Evolutionary conservation across 192 early-diverging fungal genomes (phyloP).

Genomic region (Entomortierella lignicola): DNA sequence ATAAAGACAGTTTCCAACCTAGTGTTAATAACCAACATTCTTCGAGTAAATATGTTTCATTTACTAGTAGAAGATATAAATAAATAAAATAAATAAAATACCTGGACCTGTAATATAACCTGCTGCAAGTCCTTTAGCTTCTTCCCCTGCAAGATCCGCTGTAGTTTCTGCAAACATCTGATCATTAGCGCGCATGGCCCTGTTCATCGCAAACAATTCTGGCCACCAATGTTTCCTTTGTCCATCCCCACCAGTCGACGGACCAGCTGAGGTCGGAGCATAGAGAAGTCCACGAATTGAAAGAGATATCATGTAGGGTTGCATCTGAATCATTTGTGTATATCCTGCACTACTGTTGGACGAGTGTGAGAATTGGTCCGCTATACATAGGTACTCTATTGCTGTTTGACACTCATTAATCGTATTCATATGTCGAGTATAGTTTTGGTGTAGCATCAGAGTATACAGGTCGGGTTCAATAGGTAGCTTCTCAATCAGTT

Average conservation of each 20-base stretch:
- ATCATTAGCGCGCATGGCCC: conserved; percentile 23
- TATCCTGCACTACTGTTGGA: conserved; percentile 7
- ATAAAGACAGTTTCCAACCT: background rate
- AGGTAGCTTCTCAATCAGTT: conserved; percentile 62
- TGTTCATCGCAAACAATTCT: conserved; percentile 36
- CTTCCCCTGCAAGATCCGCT: conserved; percentile 21
- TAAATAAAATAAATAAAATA: background rate
- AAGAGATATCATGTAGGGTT: conserved; percentile 45
- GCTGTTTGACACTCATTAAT: conserved; percentile 62
- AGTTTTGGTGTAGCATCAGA: conserved; percentile 72
- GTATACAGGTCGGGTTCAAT: conserved; percentile 63
- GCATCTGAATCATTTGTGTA: conserved; percentile 43
- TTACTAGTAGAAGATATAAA: background rate
- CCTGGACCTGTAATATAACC: conserved; percentile 39
- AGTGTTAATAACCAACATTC: background rate
- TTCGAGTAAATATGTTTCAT: too few relatives aligned
- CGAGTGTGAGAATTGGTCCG: conserved; percentile 48
- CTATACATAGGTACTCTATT: conserved; percentile 62
- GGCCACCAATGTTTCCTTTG: conserved; percentile 49
- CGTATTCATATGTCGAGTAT: conserved; percentile 56
- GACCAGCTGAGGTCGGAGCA: conserved; percentile 30
- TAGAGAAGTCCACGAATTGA: conserved; percentile 28
- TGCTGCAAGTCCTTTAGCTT: conserved; percentile 28
- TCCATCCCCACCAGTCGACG: background rate
- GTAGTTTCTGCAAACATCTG: conserved; percentile 23